A percentile compares a stretch with the other conserved stretches of the same genome.
phyloP scores from a whole-genome alignment of 108 stramenopile genomes.

The Seminavis robusta region DNA sequence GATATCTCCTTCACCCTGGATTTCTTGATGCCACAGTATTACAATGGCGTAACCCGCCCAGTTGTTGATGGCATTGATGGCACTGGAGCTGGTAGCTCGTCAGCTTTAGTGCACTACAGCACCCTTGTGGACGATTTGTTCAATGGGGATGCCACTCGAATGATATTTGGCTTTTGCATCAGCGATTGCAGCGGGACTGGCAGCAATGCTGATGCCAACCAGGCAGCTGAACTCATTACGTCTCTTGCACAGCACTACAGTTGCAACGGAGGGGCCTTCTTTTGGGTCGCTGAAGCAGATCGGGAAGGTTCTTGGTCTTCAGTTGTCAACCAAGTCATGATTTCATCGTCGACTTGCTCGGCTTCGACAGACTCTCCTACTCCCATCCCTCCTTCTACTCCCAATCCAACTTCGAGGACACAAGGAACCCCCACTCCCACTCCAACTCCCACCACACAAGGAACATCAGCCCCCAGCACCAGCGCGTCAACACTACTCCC shows the following conservation, averaged over 20 bases:
- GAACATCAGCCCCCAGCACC: background rate
- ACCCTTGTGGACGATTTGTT: constrained; percentile 36
- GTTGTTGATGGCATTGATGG: constrained; percentile 32
- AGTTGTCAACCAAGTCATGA: background rate
- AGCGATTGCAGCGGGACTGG: constrained; percentile 35
- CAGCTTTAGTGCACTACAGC: constrained; percentile 25
- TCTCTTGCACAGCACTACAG: constrained; percentile 17
- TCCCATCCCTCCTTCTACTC: background rate
- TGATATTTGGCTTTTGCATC: constrained; percentile 59
- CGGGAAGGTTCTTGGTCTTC: constrained; percentile 32
- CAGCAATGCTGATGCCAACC: constrained; percentile 23
- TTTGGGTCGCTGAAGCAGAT: constrained; percentile 51
- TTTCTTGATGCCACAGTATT: constrained; percentile 60
- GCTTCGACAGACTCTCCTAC: background rate
- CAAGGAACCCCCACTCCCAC: background rate
- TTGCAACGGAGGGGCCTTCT: constrained; percentile 58
- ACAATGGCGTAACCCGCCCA: constrained; percentile 44
- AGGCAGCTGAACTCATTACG: constrained; percentile 32
- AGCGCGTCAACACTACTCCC: too few relatives aligned
- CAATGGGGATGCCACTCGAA: constrained; percentile 40
- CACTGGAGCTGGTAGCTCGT: constrained; percentile 9
- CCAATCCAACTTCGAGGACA: background rate
- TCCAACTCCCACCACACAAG: background rate
- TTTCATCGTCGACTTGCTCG: background rate
- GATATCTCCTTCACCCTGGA: constrained; percentile 23